Evolutionary conservation across 2,329 filamentous ascomycete genomes (phyloP), one percentile per base, ranked within the genome.

Genomic region (Aspergillus pseudoterreus): DNA sequence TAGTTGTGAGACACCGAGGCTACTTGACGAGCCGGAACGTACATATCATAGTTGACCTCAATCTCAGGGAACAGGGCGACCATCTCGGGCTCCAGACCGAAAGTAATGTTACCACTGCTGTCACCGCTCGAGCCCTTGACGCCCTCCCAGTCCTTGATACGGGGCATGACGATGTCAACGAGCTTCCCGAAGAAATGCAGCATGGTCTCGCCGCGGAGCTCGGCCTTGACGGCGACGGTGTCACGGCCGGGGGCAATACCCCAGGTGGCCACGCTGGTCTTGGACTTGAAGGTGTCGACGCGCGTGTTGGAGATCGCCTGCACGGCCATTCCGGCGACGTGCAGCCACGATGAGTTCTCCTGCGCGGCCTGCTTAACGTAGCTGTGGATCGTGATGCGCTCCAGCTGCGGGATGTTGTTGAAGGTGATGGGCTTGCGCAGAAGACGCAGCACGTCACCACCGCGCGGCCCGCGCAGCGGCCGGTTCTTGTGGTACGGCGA

Each of bases 401-500:
- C 82, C 55, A 99, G 80, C 68, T 86, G 83, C 38, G 94, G 94
- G 35, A 99, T 81, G 71, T 95, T 96, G 65, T 82, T 83, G 80
- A 91, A 96, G 21, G 82, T 87, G 61, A 83, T 81, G 9, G 80
- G 81, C 57, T 81, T 79, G 52, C 79, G 71, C 44, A 78, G 65
- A 15, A 78, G 68, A 4, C 74, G 74, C 43, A 78, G 63, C 15
- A 75, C 72, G 57, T 89, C 84, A 58, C 84, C 82, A 58, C 94
- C 94, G 64, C 92, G 83, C 4, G 94, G 94, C 1, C 87, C 89
- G 57, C 94, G 86, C 59, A 89, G 82, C 4, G 89, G 87, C 63
- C 94, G 82, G 73, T 95, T 95, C 76, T 91, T 90, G 79, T 92
- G 92, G 75, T 99, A 99, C 2, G 92, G 94, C 6, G 90, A 95